Evolutionary conservation across 306 rosid genomes (phyloP).

Genomic region (Purshia tridentata): DNA sequence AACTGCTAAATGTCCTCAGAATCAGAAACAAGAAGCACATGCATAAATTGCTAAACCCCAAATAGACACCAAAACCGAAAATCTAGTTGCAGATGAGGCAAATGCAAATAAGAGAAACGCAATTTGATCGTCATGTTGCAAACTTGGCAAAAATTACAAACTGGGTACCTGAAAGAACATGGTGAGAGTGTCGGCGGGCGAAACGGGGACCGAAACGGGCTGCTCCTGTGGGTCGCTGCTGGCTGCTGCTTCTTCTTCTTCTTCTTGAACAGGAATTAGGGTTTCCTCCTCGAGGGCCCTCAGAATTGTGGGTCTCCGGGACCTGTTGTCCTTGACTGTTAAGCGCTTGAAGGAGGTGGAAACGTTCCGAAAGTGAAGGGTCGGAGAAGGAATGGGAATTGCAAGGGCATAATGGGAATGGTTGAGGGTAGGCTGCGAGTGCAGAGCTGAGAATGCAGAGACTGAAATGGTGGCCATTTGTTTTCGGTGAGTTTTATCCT

Average conservation of each 20-base stretch:
- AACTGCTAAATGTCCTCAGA: background rate
- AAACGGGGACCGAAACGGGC: constrained; percentile 74
- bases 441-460: constrained; percentile 39
- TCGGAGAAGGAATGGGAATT: constrained; percentile 12
- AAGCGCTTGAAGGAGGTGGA: constrained; percentile 24
- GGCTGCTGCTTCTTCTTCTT: constrained; percentile 7
- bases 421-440: constrained; percentile 19
- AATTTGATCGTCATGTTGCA: background rate
- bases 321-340: constrained; percentile 19
- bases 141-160: background rate
- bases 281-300: constrained; percentile 56
- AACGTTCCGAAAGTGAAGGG: constrained; percentile 31
- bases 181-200: constrained; percentile 72
- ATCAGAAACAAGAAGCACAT: background rate
- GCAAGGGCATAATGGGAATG: constrained; percentile 4
- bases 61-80: background rate
- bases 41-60: background rate
- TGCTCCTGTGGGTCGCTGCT: constrained; percentile 22
- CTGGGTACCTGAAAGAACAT: constrained; percentile 78
- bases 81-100: too few relatives aligned
- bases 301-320: constrained; percentile 21
- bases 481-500: constrained; percentile 9
- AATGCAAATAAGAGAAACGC: background rate
- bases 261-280: constrained; percentile 36
- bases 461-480: constrained; percentile 52